A percentile compares a stretch with the other conserved stretches of the same genome.
These are phyloP conservation scores for Tephrocybe sp. DNA, from an alignment of 768 basidiomycete genomes.

Conservation along the genomic window DNA sequence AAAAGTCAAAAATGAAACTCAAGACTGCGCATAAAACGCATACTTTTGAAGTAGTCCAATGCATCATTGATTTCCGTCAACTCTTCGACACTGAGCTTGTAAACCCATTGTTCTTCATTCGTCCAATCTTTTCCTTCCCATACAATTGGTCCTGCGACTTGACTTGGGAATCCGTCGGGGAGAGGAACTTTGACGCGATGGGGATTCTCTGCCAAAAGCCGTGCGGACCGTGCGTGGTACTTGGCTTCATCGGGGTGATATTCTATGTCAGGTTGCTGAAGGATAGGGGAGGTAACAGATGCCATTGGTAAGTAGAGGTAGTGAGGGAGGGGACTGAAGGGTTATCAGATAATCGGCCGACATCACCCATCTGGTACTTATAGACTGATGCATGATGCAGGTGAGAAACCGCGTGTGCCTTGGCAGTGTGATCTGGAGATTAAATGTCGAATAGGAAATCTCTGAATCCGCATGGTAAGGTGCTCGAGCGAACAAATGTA, in stretches of 20 bases:
- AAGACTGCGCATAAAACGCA: conserved; percentile 1
- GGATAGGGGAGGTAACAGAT: background rate
- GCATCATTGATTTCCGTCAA: conserved; percentile 40
- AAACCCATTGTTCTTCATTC: conserved; percentile 43
- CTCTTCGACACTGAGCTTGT: conserved; percentile 31
- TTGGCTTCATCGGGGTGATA: conserved; percentile 44
- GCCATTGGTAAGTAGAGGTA: conserved; percentile 3
- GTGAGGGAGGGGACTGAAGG: too few species aligned
- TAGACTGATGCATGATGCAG: background rate
- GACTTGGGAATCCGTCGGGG: conserved; percentile 35
- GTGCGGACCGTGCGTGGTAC: conserved; percentile 35
- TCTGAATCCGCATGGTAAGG: too few species aligned
- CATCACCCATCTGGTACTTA: background rate
- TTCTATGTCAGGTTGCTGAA: conserved; percentile 38
- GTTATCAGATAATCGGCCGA: conserved; percentile 2
- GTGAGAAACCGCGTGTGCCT: background rate
- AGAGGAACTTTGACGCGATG: conserved; percentile 31
- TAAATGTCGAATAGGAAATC: too few species aligned
- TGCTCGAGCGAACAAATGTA: too few species aligned
- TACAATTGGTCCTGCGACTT: conserved; percentile 39
- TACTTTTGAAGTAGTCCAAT: conserved; percentile 39
- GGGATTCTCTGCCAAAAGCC: conserved; percentile 38
- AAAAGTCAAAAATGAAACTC: background rate
- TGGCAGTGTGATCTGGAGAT: background rate
- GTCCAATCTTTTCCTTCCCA: conserved; percentile 47